Evolutionary conservation across 2,329 filamentous ascomycete genomes (phyloP).

Genomic region (Fusarium foetens): DNA sequence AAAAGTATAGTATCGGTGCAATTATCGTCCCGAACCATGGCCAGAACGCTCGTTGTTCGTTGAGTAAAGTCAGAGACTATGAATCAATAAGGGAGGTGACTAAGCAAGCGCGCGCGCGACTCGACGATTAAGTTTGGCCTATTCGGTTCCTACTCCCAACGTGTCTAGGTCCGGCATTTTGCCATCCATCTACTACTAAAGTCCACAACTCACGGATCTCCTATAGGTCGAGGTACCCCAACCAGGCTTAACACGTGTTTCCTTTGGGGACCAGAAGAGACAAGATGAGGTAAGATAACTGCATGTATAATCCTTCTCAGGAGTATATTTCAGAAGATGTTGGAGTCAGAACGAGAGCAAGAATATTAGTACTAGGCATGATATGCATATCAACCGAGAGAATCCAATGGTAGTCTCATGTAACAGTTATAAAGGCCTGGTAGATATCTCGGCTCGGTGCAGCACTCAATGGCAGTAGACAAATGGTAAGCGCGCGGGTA

Average conservation of each 20-base stretch:
- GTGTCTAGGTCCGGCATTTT: not conserved
- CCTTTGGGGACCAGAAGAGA: rapidly evolving
- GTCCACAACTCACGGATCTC: not conserved
- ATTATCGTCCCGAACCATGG: not conserved
- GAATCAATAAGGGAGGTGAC: not conserved
- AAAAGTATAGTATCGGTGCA: not conserved
- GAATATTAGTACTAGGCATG: not conserved
- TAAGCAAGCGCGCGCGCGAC: not conserved
- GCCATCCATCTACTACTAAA: not conserved
- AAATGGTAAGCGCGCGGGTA: not conserved
- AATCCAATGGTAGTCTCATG: rapidly evolving
- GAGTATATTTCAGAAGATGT: not conserved
- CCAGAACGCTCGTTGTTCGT: rapidly evolving
- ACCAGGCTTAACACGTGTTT: not conserved
- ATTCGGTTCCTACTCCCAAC: not conserved
- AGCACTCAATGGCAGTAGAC: not conserved
- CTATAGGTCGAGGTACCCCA: not conserved
- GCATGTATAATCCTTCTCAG: rapidly evolving
- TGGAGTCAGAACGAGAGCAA: rapidly evolving
- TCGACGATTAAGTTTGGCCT: not conserved
- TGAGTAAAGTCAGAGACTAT: not conserved
- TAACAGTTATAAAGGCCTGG: rapidly evolving
- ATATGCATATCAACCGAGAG: rapidly evolving
- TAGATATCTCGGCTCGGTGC: rapidly evolving
- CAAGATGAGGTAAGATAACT: not conserved